Percentiles rank a stretch among this genome's conserved stretches.
Conservation (phyloP, 495 filamentous ascomycete species). For the Margaritispora aquatica region DNA sequence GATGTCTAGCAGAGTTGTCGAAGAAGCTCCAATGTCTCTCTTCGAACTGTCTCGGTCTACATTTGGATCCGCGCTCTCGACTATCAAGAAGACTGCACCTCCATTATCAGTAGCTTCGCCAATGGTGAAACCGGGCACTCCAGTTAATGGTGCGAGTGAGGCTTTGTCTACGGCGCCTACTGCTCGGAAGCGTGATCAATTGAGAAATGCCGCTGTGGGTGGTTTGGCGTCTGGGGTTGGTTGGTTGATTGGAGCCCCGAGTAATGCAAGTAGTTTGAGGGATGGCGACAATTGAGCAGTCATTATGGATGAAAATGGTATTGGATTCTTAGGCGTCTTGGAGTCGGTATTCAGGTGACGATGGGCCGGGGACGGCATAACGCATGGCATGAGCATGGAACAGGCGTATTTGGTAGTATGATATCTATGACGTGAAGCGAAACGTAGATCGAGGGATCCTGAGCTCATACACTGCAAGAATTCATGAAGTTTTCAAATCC, state of each 20-base stretch:
- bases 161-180: slow-evolving; percentile 13
- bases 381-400: not conserved
- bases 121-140: not conserved
- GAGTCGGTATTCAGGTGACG: not conserved
- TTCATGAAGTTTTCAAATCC: no score
- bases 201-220: slow-evolving; percentile 68
- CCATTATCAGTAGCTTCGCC: not conserved
- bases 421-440: not conserved
- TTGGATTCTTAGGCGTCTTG: not conserved
- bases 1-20: slow-evolving; percentile 30
- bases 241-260: slow-evolving; percentile 74
- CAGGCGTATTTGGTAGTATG: not conserved
- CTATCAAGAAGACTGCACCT: slow-evolving; percentile 12
- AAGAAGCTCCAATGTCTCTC: slow-evolving; percentile 87
- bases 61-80: slow-evolving; percentile 52
- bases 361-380: no score
- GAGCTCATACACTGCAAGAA: no score
- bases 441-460: no score
- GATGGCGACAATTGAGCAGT: not conserved
- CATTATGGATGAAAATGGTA: no score
- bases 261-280: slow-evolving; percentile 29
- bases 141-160: not conserved
- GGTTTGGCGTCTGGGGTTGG: slow-evolving; percentile 74
- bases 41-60: slow-evolving; percentile 83
- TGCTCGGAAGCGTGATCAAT: slow-evolving; percentile 71